Percentiles rank a stretch among this genome's conserved stretches.
Evolutionary conservation across 495 filamentous ascomycete genomes (phyloP).

Genomic region (Letharia columbiana): DNA sequence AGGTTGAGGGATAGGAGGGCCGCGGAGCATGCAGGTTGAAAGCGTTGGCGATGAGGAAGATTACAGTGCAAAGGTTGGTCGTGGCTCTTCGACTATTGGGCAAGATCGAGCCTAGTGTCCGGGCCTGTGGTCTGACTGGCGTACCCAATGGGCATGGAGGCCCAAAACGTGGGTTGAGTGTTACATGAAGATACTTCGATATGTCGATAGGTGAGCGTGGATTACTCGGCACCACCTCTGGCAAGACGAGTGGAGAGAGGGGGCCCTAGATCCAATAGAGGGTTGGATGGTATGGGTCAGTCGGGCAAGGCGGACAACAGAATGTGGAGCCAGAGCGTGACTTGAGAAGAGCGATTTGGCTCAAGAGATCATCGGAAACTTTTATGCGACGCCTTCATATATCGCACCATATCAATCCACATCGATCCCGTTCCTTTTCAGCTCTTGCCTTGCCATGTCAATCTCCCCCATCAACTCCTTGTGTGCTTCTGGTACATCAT

Average conservation of each 20-base stretch:
- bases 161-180: neutral
- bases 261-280: neutral
- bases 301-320: neutral
- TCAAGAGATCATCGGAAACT: neutral
- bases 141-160: neutral
- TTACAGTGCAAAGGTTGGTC: neutral
- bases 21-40: constrained; percentile 10
- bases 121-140: neutral
- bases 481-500: constrained; percentile 88
- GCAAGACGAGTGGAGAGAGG: neutral
- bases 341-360: neutral
- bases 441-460: constrained; percentile 41
- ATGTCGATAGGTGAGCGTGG: neutral
- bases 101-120: neutral
- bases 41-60: neutral
- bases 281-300: neutral
- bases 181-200: neutral
- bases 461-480: constrained; percentile 71
- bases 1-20: constrained; percentile 63
- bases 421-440: constrained; percentile 42
- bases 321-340: neutral
- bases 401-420: constrained; percentile 33
- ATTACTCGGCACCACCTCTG: neutral
- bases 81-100: neutral
- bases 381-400: constrained; percentile 3